Conservation (phyloP, 2,329 filamentous ascomycete genomes). For the Cladosporium sp. region DNA sequence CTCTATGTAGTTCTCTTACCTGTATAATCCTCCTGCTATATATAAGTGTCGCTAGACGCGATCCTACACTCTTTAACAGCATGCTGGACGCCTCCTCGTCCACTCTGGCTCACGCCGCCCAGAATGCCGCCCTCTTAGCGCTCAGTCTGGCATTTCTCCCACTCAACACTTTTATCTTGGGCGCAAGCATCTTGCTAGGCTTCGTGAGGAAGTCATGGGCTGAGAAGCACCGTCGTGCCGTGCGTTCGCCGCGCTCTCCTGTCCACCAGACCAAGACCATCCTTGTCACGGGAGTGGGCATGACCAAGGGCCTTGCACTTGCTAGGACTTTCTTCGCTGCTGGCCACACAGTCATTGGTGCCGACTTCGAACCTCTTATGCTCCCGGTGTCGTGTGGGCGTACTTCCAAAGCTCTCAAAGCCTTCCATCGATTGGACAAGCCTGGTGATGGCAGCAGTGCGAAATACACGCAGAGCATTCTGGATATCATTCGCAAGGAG, state of each 20-base stretch:
- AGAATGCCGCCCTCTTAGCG: slow-evolving; percentile 51
- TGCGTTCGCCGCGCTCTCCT: slow-evolving; percentile 33
- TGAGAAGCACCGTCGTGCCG: slow-evolving; percentile 26
- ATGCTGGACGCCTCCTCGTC: slow-evolving; percentile 41
- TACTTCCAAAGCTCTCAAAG: slow-evolving; percentile 57
- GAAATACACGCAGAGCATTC: slow-evolving; percentile 57
- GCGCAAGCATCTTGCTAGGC: slow-evolving; percentile 38
- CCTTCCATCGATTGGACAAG: slow-evolving; percentile 54
- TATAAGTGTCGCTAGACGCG: background rate
- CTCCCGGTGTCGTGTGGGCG: slow-evolving; percentile 50
- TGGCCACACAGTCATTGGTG: slow-evolving; percentile 71
- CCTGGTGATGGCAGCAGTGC: slow-evolving; percentile 38
- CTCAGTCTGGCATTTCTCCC: slow-evolving; percentile 51
- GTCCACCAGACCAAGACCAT: slow-evolving; percentile 55
- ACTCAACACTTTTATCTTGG: slow-evolving; percentile 49
- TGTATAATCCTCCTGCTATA: background rate
- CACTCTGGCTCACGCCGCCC: slow-evolving; percentile 44
- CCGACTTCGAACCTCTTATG: slow-evolving; percentile 57
- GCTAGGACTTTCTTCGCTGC: slow-evolving; percentile 64
- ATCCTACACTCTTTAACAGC: background rate
- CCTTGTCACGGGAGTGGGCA: slow-evolving; percentile 71
- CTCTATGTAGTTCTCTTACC: background rate
- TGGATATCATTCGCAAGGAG: slow-evolving; percentile 61
- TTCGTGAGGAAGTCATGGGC: slow-evolving; percentile 34
- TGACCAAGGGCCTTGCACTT: slow-evolving; percentile 68